Evolutionary conservation across 805 yeast genomes (phyloP).

Genomic region (Metschnikowia peoriensis): DNA sequence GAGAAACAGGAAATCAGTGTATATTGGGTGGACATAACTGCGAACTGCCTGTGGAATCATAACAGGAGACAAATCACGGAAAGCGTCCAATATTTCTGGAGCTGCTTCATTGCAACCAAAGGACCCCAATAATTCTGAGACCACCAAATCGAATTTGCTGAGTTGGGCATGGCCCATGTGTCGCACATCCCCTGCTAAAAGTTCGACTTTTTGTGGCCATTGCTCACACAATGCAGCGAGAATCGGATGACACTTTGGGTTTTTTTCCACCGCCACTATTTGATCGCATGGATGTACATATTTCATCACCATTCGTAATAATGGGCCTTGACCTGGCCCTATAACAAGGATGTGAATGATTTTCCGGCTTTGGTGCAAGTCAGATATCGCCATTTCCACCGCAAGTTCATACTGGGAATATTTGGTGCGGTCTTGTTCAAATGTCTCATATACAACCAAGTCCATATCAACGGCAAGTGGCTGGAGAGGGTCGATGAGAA

Average conservation of each 20-base stretch:
- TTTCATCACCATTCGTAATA: slow-evolving; percentile 47
- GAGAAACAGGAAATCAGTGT: slow-evolving; percentile 43
- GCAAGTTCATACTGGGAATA: slow-evolving; percentile 70
- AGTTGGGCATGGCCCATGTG: slow-evolving; percentile 18
- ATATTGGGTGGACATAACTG: slow-evolving; percentile 65
- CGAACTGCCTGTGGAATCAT: slow-evolving; percentile 51
- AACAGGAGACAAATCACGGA: slow-evolving; percentile 39
- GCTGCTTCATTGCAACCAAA: slow-evolving; percentile 90
- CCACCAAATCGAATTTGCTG: slow-evolving; percentile 49
- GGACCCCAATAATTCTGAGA: slow-evolving; percentile 85
- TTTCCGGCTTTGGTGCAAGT: slow-evolving; percentile 6
- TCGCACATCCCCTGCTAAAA: slow-evolving; percentile 62
- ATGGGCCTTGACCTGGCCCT: slow-evolving; percentile 90
- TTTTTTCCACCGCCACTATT: slow-evolving; percentile 67
- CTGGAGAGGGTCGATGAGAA: slow-evolving; percentile 57
- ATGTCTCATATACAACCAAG: slow-evolving; percentile 59
- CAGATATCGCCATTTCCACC: slow-evolving; percentile 51
- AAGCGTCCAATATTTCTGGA: slow-evolving; percentile 62
- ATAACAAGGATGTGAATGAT: slow-evolving; percentile 49
- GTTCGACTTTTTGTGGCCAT: slow-evolving; percentile 34
- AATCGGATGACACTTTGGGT: slow-evolving; percentile 54
- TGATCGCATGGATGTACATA: slow-evolving; percentile 12
- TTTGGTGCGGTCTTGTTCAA: slow-evolving; percentile 69
- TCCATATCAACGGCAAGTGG: slow-evolving; percentile 63
- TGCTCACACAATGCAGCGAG: slow-evolving; percentile 49